A percentile compares a stretch with the other conserved stretches of the same genome.
phyloP scores from a whole-genome alignment of 202 grass and related monocot genomes.

The Hordeum pubiflorum region DNA sequence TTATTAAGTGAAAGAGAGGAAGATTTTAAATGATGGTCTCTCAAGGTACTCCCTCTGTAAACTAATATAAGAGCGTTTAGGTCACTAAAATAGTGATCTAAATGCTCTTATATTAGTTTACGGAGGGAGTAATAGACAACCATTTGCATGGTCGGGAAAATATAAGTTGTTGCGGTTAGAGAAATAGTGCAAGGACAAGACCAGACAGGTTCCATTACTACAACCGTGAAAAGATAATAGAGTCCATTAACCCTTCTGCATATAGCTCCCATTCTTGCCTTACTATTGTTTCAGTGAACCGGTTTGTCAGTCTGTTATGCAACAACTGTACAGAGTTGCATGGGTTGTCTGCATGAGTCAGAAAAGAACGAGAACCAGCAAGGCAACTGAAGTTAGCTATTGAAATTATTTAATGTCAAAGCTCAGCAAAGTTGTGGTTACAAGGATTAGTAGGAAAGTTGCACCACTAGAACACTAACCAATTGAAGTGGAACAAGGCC shows the following conservation, averaged over 20 bases:
- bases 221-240: neutral
- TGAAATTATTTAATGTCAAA: neutral
- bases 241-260: neutral
- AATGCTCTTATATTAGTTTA: too few relatives aligned
- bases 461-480: neutral
- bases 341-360: conserved; percentile 28
- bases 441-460: neutral
- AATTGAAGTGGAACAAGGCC: neutral
- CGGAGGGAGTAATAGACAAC: neutral
- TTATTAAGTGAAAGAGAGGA: neutral
- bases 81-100: too few relatives aligned
- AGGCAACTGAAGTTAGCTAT: neutral
- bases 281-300: neutral
- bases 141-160: neutral
- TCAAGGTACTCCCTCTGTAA: too few relatives aligned
- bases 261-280: neutral
- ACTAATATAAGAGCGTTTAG: too few relatives aligned
- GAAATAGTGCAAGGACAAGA: conserved; percentile 14
- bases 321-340: conserved; percentile 18
- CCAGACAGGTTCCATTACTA: conserved; percentile 9
- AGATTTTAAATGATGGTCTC: neutral
- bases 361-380: neutral
- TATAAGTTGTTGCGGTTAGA: neutral
- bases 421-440: neutral
- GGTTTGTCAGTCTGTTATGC: conserved; percentile 15